These are phyloP conservation scores for Kwoniella botswanensis DNA, from an alignment of 768 basidiomycete species.

Conservation along the genomic window DNA sequence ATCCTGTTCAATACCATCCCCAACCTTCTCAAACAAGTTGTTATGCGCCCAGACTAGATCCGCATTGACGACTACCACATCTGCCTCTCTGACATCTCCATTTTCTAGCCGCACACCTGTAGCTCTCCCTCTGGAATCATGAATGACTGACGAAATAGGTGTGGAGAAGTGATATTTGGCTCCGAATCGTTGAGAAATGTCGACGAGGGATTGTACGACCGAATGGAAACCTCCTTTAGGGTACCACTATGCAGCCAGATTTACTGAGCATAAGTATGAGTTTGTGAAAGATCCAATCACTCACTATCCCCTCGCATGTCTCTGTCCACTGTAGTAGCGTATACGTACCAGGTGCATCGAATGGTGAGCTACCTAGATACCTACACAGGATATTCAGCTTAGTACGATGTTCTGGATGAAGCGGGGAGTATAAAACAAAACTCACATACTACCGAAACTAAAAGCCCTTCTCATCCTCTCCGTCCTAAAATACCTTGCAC, in stretches of 20 bases:
- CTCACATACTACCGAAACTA: constrained; percentile 60
- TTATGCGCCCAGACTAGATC: constrained; percentile 60
- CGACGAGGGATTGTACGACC: constrained; percentile 56
- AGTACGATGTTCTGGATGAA: background rate
- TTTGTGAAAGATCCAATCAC: constrained; percentile 10
- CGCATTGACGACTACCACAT: constrained; percentile 61
- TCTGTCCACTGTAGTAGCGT: constrained; percentile 61
- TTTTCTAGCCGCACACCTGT: constrained; percentile 57
- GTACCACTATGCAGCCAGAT: constrained; percentile 43
- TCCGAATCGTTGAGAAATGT: constrained; percentile 56
- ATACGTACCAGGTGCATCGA: constrained; percentile 61
- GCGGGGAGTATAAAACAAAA: constrained; percentile 16
- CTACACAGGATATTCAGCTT: constrained; percentile 3
- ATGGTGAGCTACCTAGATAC: constrained; percentile 59
- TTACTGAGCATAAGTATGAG: constrained; percentile 34
- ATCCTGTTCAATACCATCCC: constrained; percentile 9
- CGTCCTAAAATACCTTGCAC: constrained; percentile 55
- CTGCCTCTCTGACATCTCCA: constrained; percentile 53
- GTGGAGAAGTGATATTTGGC: constrained; percentile 58
- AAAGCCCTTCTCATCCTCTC: constrained; percentile 59
- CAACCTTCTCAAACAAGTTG: constrained; percentile 54
- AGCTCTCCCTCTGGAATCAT: constrained; percentile 48
- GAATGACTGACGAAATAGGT: constrained; percentile 56
- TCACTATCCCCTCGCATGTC: constrained; percentile 59
- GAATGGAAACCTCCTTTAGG: constrained; percentile 54